A percentile compares a stretch with the other conserved stretches of the same genome.
Conservation (phyloP, 177 flowering plant genomes). For the Tripterygium wilfordii region DNA sequence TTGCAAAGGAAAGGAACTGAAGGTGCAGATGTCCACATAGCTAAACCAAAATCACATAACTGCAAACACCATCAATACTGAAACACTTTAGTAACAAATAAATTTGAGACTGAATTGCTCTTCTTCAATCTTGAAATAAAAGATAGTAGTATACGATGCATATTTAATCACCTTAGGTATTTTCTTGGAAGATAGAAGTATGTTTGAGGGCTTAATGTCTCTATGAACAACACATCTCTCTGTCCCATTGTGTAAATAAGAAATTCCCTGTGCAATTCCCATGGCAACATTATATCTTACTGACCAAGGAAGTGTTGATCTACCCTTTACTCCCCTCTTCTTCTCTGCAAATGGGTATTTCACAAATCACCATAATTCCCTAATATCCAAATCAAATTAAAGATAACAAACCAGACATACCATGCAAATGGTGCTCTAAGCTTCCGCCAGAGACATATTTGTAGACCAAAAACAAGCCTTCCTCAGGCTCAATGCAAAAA, state of each 20-base stretch:
- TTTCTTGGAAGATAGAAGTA: slow-evolving; percentile 77
- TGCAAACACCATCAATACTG: slow-evolving; percentile 25
- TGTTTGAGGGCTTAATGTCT: slow-evolving; percentile 92
- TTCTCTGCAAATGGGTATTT: slow-evolving; percentile 39
- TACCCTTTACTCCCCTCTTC: slow-evolving; percentile 52
- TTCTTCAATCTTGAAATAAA: neutral
- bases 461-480: slow-evolving; percentile 84
- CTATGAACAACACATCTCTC: slow-evolving; percentile 90
- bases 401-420: slow-evolving; percentile 22
- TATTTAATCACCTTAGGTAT: slow-evolving; percentile 54
- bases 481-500: slow-evolving; percentile 79
- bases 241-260: slow-evolving; percentile 72
- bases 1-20: slow-evolving; percentile 93
- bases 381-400: slow-evolving; percentile 6
- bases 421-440: slow-evolving; percentile 80
- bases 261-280: slow-evolving; percentile 73
- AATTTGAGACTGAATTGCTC: neutral
- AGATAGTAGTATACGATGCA: neutral
- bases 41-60: slow-evolving; percentile 95
- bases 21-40: slow-evolving; percentile 91
- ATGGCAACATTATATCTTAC: slow-evolving; percentile 74
- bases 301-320: slow-evolving; percentile 57
- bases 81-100: neutral
- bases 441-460: slow-evolving; percentile 90
- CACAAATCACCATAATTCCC: slow-evolving; percentile 13